phyloP scores from a whole-genome alignment of 2,329 filamentous ascomycete genomes.

The Metarhizium brunneum region DNA sequence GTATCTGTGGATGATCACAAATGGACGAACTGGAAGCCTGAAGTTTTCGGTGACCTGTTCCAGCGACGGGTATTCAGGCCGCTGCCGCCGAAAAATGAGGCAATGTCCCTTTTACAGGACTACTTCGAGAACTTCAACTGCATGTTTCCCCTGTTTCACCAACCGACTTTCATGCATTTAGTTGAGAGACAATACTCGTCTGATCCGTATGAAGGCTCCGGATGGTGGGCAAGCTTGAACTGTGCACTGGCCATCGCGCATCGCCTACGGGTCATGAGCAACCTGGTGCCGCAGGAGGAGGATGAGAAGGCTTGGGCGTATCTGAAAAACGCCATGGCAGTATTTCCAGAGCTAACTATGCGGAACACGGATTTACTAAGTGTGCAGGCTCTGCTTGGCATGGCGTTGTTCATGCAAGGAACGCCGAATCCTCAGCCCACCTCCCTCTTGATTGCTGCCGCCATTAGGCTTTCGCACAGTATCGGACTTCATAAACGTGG shows the following conservation, averaged over 20 bases:
- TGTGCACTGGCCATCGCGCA: constrained; percentile 90
- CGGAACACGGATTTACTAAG: constrained; percentile 91
- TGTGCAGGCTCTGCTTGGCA: constrained; percentile 86
- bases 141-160: constrained; percentile 96
- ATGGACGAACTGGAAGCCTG: constrained; percentile 97
- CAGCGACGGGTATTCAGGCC: constrained; percentile 73
- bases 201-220: constrained; percentile 88
- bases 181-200: constrained; percentile 89
- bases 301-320: constrained; percentile 94
- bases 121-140: constrained; percentile 99
- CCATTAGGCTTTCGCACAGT: constrained; percentile 82
- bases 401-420: constrained; percentile 90
- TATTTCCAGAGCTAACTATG: constrained; percentile 88
- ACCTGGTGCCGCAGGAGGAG: constrained; percentile 80
- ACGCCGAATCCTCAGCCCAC: constrained; percentile 94
- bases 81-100: constrained; percentile 78
- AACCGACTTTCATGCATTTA: constrained; percentile 96
- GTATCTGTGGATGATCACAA: constrained; percentile 91
- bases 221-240: constrained; percentile 98
- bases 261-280: constrained; percentile 88
- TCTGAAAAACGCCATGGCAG: constrained; percentile 91
- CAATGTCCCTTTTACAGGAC: constrained; percentile 78
- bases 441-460: constrained; percentile 83
- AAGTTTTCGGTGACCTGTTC: constrained; percentile 91
- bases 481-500: constrained; percentile 93